phyloP scores from a whole-genome alignment of 129 eudicot genomes.

The Helianthus annuus region DNA sequence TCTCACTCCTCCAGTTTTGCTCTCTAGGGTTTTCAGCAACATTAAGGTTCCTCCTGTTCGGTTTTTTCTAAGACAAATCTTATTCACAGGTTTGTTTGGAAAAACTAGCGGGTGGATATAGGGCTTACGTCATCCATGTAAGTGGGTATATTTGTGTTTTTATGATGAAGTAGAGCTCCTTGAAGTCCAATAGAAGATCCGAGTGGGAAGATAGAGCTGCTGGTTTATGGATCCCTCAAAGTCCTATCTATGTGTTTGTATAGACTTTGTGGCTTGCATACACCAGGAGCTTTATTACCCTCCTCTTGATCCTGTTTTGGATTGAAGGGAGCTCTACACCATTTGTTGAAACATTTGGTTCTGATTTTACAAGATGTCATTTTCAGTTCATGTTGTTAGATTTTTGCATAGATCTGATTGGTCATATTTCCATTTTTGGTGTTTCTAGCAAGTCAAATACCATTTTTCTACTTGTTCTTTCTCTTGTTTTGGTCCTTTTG shows the following conservation, averaged over 20 bases:
- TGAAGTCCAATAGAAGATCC: slow-evolving; percentile 73
- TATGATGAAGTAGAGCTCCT: slow-evolving; percentile 55
- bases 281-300: slow-evolving; percentile 63
- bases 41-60: no score
- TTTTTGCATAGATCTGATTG: slow-evolving; percentile 20
- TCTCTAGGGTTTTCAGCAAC: slow-evolving; percentile 11
- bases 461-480: slow-evolving; percentile 29
- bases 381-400: slow-evolving; percentile 15
- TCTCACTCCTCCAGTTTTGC: background rate
- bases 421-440: slow-evolving; percentile 38
- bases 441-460: slow-evolving; percentile 33
- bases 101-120: no score
- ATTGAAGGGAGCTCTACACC: slow-evolving; percentile 87
- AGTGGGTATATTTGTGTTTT: no score
- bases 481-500: slow-evolving; percentile 28
- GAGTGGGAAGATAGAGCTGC: slow-evolving; percentile 60
- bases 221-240: slow-evolving; percentile 71
- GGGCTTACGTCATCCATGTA: no score
- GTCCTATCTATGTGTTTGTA: slow-evolving; percentile 28
- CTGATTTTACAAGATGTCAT: background rate
- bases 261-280: slow-evolving; percentile 76
- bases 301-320: slow-evolving; percentile 55
- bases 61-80: no score
- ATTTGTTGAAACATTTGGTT: no score
- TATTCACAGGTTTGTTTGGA: no score